Base-by-base conservation (phyloP, 306 rosid species). In the Cicer pinnatifidum region DNA sequence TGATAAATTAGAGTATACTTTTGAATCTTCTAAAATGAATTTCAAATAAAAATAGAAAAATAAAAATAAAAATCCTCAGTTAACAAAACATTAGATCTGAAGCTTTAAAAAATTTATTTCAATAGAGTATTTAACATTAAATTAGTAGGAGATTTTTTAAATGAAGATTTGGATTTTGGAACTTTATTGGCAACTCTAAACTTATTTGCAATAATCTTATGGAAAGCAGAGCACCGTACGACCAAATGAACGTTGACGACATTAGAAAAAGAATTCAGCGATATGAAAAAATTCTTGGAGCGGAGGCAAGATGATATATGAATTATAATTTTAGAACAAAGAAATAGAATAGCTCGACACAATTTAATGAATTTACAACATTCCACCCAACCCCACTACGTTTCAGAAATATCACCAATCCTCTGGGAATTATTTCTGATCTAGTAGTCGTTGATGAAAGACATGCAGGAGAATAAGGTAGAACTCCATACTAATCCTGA, bases 351-450 rank as follows among this genome's bases (percentile, higher is more conserved):
- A 77, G 78, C 12, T 62, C 5, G 38, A 74, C 69, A 44, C 75
- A 73, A 70, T 78, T 71, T 19, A 69, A 70, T 70, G 81, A 81
- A 81, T 81, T 81, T 75, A 81, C 88, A 81, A 43, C 66, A 23
- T 80, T 72, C 52, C 50, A 53, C 17, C 79, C 52, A 59, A 17
- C 75, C 82, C 76, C 79, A 20, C 54, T 38, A 67, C 10, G 37
- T 65, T 38, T 12, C 60, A 51, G 6, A 51, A 79, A 45, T 59
- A 60, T 60, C 77, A 45, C 41, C 59, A 61, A 70, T 51, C 53
- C 28, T 15, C 57, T 6, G 70, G 70, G 57, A 72, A 76, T 40
- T 11, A 35, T 57, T 75, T 56, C 58, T 39, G 59, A 75, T 56
- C 67, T 78, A 45, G 73, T 75, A 72, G 33, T 67, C 4, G 65